Evolutionary conservation across 176 grass and related monocot species (phyloP), one percentile per base, ranked within the genome.

Genomic region (Triticum aestivum): DNA sequence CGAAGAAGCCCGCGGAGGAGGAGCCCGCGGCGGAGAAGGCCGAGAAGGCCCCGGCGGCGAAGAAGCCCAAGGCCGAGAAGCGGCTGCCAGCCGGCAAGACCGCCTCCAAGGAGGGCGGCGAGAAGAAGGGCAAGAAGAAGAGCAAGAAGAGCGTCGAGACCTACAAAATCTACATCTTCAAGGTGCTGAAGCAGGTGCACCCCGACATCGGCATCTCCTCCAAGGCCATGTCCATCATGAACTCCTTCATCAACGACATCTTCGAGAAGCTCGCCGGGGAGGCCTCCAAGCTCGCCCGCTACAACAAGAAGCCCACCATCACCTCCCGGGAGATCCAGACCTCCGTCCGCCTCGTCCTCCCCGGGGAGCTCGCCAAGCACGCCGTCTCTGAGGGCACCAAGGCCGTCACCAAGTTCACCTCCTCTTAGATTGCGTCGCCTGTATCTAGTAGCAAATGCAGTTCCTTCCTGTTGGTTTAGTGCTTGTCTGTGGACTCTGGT

Each of bases 211-310:
- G 87, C 41, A 90, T 97, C 89, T 95, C 93, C n/a, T 93, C 89
- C 91, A 98, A 98, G 91, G 95, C 93, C 79, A 98, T 98, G 93
- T 87, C 88, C 79, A 95, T 95, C 85, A 97, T 95, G 95, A 97
- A 97, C 82, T 95, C 91, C 32, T 97, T 97, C 82, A 94, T 97
- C 87, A 94, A 97, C 83, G 91, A 96, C 73, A 94, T 96, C 65
- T 96, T 94, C 75, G 91, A 97, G 89, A 95, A 97, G 78, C 83
- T 94, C 5, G 89, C 89, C 14, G 39, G 64, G 15, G 87, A 94
- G 73, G 86, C 79, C 0, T 54, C 89, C 4, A n/a, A 5, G 5
- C 91, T 93, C 10, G 88, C 88, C 11, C 9, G 88, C 17, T 90
- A 93, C 85, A 93, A 93, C 82, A 93, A 90, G 88, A 93, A 90